These are phyloP conservation scores for Dendryphion nanum DNA, from an alignment of 2,329 filamentous ascomycete genomes.

Conservation along the genomic window DNA sequence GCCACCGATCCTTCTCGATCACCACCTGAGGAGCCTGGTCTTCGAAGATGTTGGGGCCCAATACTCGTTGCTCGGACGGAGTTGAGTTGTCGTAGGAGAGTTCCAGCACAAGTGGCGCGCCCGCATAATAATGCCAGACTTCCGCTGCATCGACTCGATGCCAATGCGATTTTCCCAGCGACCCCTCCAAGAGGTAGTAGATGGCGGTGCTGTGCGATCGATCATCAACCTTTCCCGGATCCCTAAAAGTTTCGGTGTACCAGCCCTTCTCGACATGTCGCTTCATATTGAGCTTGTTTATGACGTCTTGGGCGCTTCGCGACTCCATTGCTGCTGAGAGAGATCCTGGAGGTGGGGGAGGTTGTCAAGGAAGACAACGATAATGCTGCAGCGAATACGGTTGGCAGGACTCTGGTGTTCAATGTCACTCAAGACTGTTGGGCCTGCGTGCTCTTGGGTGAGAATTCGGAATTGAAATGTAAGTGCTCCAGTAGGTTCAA, in stretches of 20 bases:
- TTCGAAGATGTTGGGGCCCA: conserved; percentile 46
- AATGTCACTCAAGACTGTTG: too few species aligned
- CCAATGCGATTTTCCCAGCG: conserved; percentile 46
- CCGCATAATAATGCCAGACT: conserved; percentile 56
- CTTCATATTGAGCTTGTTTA: conserved; percentile 44
- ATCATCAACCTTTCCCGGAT: conserved; percentile 24
- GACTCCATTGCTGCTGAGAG: too few species aligned
- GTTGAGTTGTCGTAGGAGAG: conserved; percentile 48
- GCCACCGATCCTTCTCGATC: conserved; percentile 46
- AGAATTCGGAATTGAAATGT: too few species aligned
- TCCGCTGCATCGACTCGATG: conserved; percentile 51
- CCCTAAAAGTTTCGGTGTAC: conserved; percentile 49
- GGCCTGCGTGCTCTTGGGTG: too few species aligned
- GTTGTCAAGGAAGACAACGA: too few species aligned
- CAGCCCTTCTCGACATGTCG: conserved; percentile 52
- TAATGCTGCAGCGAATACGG: too few species aligned
- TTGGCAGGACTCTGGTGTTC: too few species aligned
- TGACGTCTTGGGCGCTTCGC: conserved; percentile 41
- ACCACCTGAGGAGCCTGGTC: conserved; percentile 47
- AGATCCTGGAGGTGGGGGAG: too few species aligned
- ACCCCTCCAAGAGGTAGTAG: conserved; percentile 53
- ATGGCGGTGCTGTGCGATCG: conserved; percentile 52
- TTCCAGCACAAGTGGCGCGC: conserved; percentile 49
- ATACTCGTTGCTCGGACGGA: conserved; percentile 18
- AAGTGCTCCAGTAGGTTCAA: too few species aligned